Base-by-base conservation (phyloP, 192 early-diverging fungal species). In the Podila verticillata region DNA sequence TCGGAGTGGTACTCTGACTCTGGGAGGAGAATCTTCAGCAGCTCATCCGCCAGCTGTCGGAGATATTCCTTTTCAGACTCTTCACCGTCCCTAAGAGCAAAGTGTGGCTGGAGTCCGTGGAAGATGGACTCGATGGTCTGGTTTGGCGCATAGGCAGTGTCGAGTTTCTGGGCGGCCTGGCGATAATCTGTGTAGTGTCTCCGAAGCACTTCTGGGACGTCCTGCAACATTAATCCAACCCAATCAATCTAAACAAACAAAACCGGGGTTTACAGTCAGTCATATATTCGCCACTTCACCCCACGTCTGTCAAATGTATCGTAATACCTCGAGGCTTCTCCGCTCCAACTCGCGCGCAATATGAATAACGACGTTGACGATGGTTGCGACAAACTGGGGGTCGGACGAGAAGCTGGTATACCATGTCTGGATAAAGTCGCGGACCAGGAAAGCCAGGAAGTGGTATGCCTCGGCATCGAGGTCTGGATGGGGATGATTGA, bases 391-490 rank as follows among this genome's bases (percentile, higher is more conserved):
- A 20, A 86, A 68, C 20, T 86, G 83, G 49, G 83, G 68, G 61
- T 88, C 87, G 8, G 77, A 75, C 3, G 87, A 83, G n/a, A 88
- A 68, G 2, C 61, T 57, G 8, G 79, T 67, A 48, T 88, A 88
- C 87, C 87, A 88, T 0, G 83, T 80, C 54, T 84, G 74, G 57
- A 88, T 88, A 61, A 88, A 88, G 47, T 88, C 87, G 10, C 85
- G 65, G 57, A 88, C 64, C 36, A 86, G 49, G 13, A 86, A 47
- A 19, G 87, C 87, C 9, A 88, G 64, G 49, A 85, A 85, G n/a
- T 82, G 86, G 61, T 85, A 88, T 1, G 86, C 70, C 72, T 88
- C 87, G 24, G 79, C 58, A 73, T 88, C 87, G n/a, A 88, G 83
- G 29, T 77, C 79, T 28, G 85, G 73, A 51, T 57, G 87, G 74